Percentiles rank a stretch among this genome's conserved stretches.
Evolutionary conservation across 441 rosid genomes (phyloP).

Genomic region (Metrosideros polymorpha): DNA sequence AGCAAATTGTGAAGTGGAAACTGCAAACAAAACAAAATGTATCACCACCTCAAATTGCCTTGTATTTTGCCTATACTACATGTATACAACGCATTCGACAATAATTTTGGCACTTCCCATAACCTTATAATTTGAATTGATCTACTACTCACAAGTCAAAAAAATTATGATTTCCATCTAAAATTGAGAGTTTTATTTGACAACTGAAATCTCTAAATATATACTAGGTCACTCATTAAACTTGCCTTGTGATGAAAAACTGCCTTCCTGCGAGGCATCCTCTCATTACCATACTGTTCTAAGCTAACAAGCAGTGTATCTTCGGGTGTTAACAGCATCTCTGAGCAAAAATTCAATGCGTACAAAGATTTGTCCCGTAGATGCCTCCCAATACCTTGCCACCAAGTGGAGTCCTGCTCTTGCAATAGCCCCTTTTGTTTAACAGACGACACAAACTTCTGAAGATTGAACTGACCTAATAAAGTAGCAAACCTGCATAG

Average conservation of each 20-base stretch:
- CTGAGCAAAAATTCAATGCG: conserved; percentile 69
- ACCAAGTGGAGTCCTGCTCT: conserved; percentile 24
- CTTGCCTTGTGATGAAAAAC: conserved; percentile 56
- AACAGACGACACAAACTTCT: conserved; percentile 46
- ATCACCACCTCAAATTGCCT: background rate
- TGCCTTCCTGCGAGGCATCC: conserved; percentile 52
- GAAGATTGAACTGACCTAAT: conserved; percentile 72
- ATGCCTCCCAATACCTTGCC: conserved; percentile 14
- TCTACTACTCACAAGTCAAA: background rate
- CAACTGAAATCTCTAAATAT: background rate
- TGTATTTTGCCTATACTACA: background rate
- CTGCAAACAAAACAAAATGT: conserved; percentile 27
- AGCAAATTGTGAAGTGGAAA: conserved; percentile 62
- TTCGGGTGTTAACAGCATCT: conserved; percentile 50
- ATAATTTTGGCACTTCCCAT: background rate
- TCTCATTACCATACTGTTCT: conserved; percentile 34
- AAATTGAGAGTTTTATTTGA: background rate
- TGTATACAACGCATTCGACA: background rate
- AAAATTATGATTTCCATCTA: background rate
- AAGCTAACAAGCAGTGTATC: conserved; percentile 53
- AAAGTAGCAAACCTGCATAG: conserved; percentile 51
- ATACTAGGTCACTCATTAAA: background rate
- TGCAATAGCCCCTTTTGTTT: conserved; percentile 13
- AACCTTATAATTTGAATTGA: background rate
- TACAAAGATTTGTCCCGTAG: conserved; percentile 66